phyloP scores from a whole-genome alignment of 768 basidiomycete species.

The Pulveroboletus frians region DNA sequence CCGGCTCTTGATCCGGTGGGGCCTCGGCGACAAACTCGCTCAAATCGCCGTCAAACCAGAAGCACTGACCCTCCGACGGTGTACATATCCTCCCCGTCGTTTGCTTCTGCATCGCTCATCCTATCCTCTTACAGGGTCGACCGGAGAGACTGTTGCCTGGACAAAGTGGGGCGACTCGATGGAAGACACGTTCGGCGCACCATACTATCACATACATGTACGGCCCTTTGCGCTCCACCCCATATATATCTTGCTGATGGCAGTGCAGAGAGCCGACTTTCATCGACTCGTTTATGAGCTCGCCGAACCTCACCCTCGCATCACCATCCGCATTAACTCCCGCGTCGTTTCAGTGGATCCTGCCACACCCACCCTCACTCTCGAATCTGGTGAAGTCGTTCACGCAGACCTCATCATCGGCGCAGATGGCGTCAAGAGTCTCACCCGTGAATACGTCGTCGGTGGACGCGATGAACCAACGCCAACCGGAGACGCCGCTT shows the following conservation, averaged over 20 bases:
- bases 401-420: conserved; percentile 43
- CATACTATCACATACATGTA: conserved; percentile 34
- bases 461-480: conserved; percentile 41
- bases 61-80: conserved; percentile 39
- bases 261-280: conserved; percentile 41
- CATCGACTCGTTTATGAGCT: conserved; percentile 35
- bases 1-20: conserved; percentile 48
- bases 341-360: conserved; percentile 36
- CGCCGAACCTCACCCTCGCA: conserved; percentile 31
- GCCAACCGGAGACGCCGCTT: conserved; percentile 60
- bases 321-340: conserved; percentile 32
- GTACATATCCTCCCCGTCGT: conserved; percentile 19
- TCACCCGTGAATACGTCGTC: conserved; percentile 44
- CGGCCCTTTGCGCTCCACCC: not conserved
- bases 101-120: not conserved
- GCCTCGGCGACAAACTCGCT: conserved; percentile 39
- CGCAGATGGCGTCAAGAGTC: conserved; percentile 51
- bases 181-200: conserved; percentile 31
- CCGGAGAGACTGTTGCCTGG: conserved; percentile 34
- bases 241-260: not conserved
- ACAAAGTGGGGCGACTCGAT: conserved; percentile 34
- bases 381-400: conserved; percentile 41
- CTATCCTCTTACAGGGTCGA: conserved; percentile 22
- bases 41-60: conserved; percentile 36
- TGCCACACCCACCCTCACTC: conserved; percentile 31